Base-by-base conservation (phyloP, 202 grass and related monocot species). In the Digitaria exilis region DNA sequence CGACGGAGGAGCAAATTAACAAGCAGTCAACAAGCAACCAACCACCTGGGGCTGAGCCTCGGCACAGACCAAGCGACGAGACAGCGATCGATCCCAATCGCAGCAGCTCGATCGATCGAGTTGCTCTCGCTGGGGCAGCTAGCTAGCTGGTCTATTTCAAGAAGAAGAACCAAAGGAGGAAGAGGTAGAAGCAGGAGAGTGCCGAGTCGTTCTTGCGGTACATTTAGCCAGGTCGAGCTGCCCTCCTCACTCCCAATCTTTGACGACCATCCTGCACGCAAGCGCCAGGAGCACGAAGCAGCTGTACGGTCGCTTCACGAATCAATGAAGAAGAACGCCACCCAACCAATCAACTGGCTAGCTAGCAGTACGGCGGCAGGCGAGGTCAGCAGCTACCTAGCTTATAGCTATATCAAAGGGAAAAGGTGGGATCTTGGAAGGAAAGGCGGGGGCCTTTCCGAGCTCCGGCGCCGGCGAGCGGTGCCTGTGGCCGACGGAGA, bases 81-180 rank as follows among this genome's bases (percentile, higher is more conserved):
- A n/a, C 39, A 42, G 39, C 42, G 68, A 79, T 49, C 29, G 35
- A 43, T 21, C 69, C 9, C 68, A 44, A 13, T 74, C 6, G 35
- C 66, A 4, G 30, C 26, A 37, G 35, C 35, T 37, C 35, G 35
- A 7, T 39, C 37, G 37, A 39, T 39, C 72, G 10, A 17, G 21
- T 5, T 25, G 52, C 34, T 41, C 34, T 24, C 57, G 10, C 55
- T 69, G 39, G 41, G n/a, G n/a, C n/a, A n/a, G n/a, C n/a, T n/a
- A n/a, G 37, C 22, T 4, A 21, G 22, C 45, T 21, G 25, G 26
- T 82, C 84, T 90, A 77, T 77, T 94, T 92, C 76, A 91, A 48
- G 89, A 93, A 88, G 87, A 94, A 98, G 82, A 98, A 91, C 96
- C 96, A 92, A 73, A 98, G 92, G 73, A 98, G 84, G 78, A 85